Percentiles rank a stretch among this genome's conserved stretches.
Evolutionary conservation across 805 yeast genomes (phyloP).

Genomic region (Lipomyces mesembrius): DNA sequence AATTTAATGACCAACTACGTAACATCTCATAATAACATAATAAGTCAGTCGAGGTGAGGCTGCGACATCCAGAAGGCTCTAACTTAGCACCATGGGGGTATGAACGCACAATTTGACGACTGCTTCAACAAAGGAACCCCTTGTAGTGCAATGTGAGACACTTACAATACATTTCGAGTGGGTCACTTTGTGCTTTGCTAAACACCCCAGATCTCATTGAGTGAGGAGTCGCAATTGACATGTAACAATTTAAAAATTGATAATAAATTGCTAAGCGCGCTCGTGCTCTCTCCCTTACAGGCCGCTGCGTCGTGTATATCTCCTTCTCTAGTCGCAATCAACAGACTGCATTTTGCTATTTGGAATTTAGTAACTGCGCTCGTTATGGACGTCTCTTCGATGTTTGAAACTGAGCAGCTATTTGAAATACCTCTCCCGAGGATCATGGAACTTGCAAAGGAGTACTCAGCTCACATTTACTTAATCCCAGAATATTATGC

Average conservation of each 20-base stretch:
- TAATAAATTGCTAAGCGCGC: neutral
- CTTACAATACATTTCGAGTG: neutral
- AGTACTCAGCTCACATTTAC: slow-evolving; percentile 14
- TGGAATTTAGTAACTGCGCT: neutral
- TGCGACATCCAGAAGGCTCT: neutral
- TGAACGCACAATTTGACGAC: neutral
- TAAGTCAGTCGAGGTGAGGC: neutral
- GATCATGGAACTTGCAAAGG: slow-evolving; percentile 3
- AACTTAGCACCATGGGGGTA: neutral
- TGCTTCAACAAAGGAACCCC: neutral
- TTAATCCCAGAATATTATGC: slow-evolving; percentile 18
- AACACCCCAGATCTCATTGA: neutral
- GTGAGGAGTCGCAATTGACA: neutral
- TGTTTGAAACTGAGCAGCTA: neutral
- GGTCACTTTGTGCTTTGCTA: neutral
- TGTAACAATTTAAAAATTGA: neutral
- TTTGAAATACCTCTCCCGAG: slow-evolving; percentile 4
- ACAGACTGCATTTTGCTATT: neutral
- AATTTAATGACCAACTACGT: neutral
- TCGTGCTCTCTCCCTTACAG: neutral
- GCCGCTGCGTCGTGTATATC: neutral
- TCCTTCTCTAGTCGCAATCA: neutral
- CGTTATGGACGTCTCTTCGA: neutral
- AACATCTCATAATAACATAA: neutral
- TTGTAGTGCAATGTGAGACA: neutral